These are phyloP conservation scores for Blastobotrys arbuscula DNA, from an alignment of 1,139 yeast species.

Conservation along the genomic window DNA sequence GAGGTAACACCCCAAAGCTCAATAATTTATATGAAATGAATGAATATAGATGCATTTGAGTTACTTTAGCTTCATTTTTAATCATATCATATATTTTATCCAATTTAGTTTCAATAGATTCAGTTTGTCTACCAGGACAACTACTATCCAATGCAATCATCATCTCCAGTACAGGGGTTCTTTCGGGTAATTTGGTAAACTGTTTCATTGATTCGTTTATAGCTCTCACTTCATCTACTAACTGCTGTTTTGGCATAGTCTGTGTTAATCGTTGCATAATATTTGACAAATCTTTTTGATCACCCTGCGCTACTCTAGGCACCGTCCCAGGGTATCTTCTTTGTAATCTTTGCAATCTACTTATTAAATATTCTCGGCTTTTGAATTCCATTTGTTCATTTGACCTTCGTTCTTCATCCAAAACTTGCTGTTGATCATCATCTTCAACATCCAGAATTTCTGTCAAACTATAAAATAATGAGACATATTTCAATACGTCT, in stretches of 20 bases:
- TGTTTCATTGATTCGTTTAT: no score
- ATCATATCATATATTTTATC: conserved; percentile 4
- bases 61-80: neutral
- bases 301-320: neutral
- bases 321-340: neutral
- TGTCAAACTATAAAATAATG: neutral
- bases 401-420: neutral
- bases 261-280: neutral
- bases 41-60: conserved; percentile 1
- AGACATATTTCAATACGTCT: neutral
- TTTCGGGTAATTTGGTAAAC: neutral
- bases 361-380: neutral
- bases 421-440: neutral
- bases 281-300: neutral
- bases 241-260: neutral
- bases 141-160: conserved; percentile 11
- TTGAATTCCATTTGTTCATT: neutral
- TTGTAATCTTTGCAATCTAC: neutral
- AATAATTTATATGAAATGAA: conserved; percentile 7
- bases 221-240: no score
- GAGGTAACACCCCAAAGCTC: conserved; percentile 5
- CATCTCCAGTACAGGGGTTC: neutral
- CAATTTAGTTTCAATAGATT: conserved; percentile 3
- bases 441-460: neutral
- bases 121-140: neutral